Evolutionary conservation across 2,329 filamentous ascomycete genomes (phyloP).

Genomic region (Lecanosticta acicola): DNA sequence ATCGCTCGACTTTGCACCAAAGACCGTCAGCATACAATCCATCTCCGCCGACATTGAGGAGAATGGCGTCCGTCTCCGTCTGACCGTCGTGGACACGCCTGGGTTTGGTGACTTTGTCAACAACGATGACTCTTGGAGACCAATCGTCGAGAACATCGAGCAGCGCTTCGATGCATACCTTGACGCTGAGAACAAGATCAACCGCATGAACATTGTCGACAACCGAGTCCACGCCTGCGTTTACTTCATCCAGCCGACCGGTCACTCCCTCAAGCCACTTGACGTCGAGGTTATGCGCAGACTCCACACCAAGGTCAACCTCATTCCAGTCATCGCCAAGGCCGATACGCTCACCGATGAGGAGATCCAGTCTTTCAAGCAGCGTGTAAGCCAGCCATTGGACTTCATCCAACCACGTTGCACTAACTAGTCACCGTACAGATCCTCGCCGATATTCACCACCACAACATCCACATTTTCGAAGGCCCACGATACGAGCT

Average conservation of each 20-base stretch:
- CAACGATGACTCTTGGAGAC: constrained; percentile 99
- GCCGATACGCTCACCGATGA: constrained; percentile 96
- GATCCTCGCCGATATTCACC: constrained; percentile 95
- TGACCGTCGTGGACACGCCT: constrained; percentile 96
- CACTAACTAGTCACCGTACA: constrained; percentile 36
- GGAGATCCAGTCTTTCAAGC: constrained; percentile 90
- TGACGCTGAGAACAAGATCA: constrained; percentile 99
- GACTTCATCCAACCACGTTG: neutral
- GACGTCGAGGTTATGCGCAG: constrained; percentile 99
- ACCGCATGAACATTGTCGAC: constrained; percentile 99
- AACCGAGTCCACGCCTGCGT: constrained; percentile 98
- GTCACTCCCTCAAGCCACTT: constrained; percentile 94
- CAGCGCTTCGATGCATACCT: constrained; percentile 97
- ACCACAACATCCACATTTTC: constrained; percentile 98
- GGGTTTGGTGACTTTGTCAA: constrained; percentile 99
- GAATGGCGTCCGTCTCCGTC: constrained; percentile 88
- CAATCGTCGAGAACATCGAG: constrained; percentile 99
- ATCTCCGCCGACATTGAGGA: constrained; percentile 74
- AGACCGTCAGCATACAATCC: constrained; percentile 56
- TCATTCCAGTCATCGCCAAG: constrained; percentile 99
- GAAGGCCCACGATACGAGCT: constrained; percentile 97
- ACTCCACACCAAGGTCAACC: constrained; percentile 99
- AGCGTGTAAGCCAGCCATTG: constrained; percentile 63
- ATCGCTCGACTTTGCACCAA: constrained; percentile 95
- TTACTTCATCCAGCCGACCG: constrained; percentile 99